These are phyloP conservation scores for Oryza coarctata DNA, from an alignment of 176 grass and related monocot species.

Conservation along the genomic window DNA sequence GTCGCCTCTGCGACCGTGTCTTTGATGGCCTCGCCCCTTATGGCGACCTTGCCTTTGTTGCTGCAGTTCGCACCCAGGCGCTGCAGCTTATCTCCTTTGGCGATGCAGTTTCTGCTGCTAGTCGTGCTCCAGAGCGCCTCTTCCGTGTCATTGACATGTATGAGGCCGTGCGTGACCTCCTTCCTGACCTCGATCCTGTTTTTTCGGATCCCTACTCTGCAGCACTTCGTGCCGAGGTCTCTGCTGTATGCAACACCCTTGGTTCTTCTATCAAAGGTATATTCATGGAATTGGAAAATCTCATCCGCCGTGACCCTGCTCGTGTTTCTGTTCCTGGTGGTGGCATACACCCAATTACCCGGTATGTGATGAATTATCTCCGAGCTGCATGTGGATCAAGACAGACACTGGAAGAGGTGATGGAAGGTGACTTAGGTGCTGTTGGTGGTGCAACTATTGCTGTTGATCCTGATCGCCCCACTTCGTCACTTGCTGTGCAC, in stretches of 20 bases:
- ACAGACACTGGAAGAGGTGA: slow-evolving; percentile 91
- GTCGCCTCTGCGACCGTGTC: slow-evolving; percentile 87
- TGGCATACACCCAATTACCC: slow-evolving; percentile 86
- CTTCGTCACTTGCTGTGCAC: slow-evolving; percentile 83
- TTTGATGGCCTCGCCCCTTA: slow-evolving; percentile 68
- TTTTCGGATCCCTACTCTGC: slow-evolving; percentile 86
- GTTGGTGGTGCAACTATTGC: slow-evolving; percentile 32
- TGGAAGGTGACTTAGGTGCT: slow-evolving; percentile 71
- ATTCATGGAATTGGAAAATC: slow-evolving; percentile 97
- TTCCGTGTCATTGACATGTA: slow-evolving; percentile 98
- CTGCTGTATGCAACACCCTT: slow-evolving; percentile 60
- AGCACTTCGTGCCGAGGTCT: slow-evolving; percentile 74
- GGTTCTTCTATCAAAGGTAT: slow-evolving; percentile 86
- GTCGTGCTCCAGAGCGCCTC: slow-evolving; percentile 79
- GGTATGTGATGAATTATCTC: slow-evolving; percentile 97
- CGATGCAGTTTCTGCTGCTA: slow-evolving; percentile 69
- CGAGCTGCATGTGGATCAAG: slow-evolving; percentile 81
- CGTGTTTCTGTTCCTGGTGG: slow-evolving; percentile 69
- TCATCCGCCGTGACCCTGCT: slow-evolving; percentile 89
- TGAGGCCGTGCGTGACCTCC: slow-evolving; percentile 78
- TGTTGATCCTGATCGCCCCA: slow-evolving; percentile 75
- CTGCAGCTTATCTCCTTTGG: slow-evolving; percentile 82
- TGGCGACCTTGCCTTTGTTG: slow-evolving; percentile 86
- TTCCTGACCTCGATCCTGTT: slow-evolving; percentile 78
- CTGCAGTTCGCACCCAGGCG: slow-evolving; percentile 66